Evolutionary conservation across 306 rosid genomes (phyloP), one percentile per base, ranked within the genome.

Genomic region (Mucuna pruriens): DNA sequence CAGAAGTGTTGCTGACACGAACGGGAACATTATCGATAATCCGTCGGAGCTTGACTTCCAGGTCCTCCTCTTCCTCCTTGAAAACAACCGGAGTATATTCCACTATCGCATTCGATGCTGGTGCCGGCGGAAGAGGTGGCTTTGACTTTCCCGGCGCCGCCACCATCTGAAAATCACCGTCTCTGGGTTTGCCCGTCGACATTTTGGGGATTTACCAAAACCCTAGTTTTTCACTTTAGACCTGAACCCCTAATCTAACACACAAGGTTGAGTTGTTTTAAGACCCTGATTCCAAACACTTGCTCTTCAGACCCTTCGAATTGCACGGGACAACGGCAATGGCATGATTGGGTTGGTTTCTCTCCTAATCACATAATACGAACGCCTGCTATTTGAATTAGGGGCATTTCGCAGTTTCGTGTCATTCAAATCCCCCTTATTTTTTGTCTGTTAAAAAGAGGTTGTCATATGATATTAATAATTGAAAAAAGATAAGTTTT

Each of bases 1-100:
- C 99, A 58, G 98, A 95, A 10, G 97, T 95, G 83, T 95, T 93
- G 87, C 91, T 95, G 64, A 95, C 97, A 44, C 99, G 99, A 26
- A 95, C 99, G 3, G 98, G 99, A 42, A 95, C 98, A 60, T 95
- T 93, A 20, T 95, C 98, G 12, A 93, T 80, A 54, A 95, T 95
- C 40, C 98, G 87, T 23, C 99, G 97, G 51, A 95, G 98, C 91
- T 95, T 95, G 82, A 95, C 40, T 89, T 95, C 98, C 1, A 95
- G 66, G 80, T 95, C 97, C 85, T 95, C 98, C 71, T 93, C 99
- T 75, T 95, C 96, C 86, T 95, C 97, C 85, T 91, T 88, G 42
- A 89, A 83, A 67, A 45, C 92, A 5, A 81, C 88, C 2, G 94
- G 92, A 19, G 83, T 85, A 77, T 93, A 95, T 84, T 92, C 94